phyloP scores from a whole-genome alignment of 208 protist genomes.

The Trichomonas vaginalis region DNA sequence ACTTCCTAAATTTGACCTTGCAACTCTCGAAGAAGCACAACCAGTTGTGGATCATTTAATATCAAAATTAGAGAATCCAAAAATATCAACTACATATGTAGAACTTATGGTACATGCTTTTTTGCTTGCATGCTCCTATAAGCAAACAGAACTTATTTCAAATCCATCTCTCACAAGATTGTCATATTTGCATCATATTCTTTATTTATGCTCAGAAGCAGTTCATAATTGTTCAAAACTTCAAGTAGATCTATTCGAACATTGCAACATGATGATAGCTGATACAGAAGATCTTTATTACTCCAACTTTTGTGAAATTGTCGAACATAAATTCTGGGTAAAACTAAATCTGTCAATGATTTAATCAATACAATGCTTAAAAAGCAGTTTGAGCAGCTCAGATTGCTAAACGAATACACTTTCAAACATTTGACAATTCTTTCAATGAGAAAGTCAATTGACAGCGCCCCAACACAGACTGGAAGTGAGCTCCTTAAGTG shows the following conservation, averaged over 20 bases:
- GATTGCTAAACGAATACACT: neutral
- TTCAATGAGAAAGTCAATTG: neutral
- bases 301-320: neutral
- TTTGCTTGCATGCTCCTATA: neutral
- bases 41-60: neutral
- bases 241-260: neutral
- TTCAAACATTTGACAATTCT: neutral
- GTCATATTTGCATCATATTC: neutral
- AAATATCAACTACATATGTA: neutral
- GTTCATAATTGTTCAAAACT: neutral
- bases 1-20: neutral
- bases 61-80: neutral
- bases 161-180: neutral
- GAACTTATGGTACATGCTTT: neutral
- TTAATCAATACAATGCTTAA: neutral
- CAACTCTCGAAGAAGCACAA: too few species aligned
- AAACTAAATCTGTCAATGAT: neutral
- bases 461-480: neutral
- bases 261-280: neutral
- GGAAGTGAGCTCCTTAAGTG: neutral
- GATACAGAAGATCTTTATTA: neutral
- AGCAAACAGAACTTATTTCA: neutral
- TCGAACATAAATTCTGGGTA: slow-evolving; percentile 2
- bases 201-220: neutral
- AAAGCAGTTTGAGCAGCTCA: neutral